phyloP scores from a whole-genome alignment of 768 basidiomycete genomes.

The Hygrophorus pudorinus region DNA sequence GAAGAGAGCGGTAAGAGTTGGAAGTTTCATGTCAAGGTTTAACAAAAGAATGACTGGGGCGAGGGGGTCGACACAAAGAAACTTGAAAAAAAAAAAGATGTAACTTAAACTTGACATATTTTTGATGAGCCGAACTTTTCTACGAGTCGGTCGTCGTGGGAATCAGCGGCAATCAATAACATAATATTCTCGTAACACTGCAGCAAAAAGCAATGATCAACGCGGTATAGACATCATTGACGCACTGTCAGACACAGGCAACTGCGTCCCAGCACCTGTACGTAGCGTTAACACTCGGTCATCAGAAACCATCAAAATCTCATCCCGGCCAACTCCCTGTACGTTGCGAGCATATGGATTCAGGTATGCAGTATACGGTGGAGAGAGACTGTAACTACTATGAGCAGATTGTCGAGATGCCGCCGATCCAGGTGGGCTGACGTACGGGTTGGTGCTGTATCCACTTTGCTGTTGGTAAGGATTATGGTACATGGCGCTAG shows the following conservation, averaged over 20 bases:
- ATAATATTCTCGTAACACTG: not conserved
- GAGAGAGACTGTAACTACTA: constrained; percentile 23
- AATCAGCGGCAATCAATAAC: not conserved
- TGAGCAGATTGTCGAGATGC: constrained; percentile 15
- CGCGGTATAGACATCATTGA: constrained; percentile 35
- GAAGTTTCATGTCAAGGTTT: constrained; percentile 32
- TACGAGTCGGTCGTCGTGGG: too few relatives aligned
- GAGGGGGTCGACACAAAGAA: too few relatives aligned
- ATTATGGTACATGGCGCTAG: constrained; percentile 25
- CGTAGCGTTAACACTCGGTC: constrained; percentile 73
- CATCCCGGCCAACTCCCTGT: constrained; percentile 55
- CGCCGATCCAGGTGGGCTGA: constrained; percentile 12
- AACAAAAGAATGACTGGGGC: not conserved
- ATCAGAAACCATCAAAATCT: constrained; percentile 86
- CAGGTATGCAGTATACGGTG: constrained; percentile 26
- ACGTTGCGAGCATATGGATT: constrained; percentile 35
- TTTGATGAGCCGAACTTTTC: too few relatives aligned
- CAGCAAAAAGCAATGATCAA: constrained; percentile 14
- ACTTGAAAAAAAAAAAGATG: too few relatives aligned
- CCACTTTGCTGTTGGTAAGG: constrained; percentile 14
- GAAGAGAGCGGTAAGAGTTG: constrained; percentile 35
- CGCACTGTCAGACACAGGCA: constrained; percentile 31
- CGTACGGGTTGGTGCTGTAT: constrained; percentile 24
- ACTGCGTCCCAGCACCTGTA: constrained; percentile 31
- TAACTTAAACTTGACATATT: too few relatives aligned